phyloP scores from a whole-genome alignment of 306 rosid species.

The Trifolium pratense region DNA sequence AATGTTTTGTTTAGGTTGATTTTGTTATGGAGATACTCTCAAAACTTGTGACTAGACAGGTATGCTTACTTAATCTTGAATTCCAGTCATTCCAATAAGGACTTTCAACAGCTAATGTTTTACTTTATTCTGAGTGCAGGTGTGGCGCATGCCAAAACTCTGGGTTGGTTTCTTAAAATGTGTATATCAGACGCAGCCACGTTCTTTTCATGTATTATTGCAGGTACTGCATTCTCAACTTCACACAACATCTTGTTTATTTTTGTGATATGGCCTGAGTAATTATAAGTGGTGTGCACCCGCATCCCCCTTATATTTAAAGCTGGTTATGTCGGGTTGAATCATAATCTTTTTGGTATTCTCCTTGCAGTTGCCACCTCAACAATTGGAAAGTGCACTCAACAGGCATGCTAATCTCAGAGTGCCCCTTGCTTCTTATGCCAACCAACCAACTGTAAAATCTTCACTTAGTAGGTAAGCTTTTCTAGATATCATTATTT shows the following conservation, averaged over 20 bases:
- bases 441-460: slow-evolving; percentile 74
- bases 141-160: slow-evolving; percentile 97
- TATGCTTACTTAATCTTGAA: slow-evolving; percentile 35
- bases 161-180: slow-evolving; percentile 99
- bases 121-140: slow-evolving; percentile 57
- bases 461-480: slow-evolving; percentile 78
- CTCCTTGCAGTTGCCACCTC: slow-evolving; percentile 80
- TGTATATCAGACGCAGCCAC: slow-evolving; percentile 94
- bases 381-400: slow-evolving; percentile 85
- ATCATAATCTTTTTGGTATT: slow-evolving; percentile 7
- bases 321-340: not conserved
- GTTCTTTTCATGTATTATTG: slow-evolving; percentile 84
- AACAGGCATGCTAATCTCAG: slow-evolving; percentile 77
- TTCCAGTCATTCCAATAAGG: slow-evolving; percentile 17
- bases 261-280: not conserved
- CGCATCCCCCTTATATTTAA: not conserved
- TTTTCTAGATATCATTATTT: slow-evolving; percentile 31
- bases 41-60: slow-evolving; percentile 92
- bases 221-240: slow-evolving; percentile 60
- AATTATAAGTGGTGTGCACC: not conserved
- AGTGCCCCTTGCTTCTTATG: slow-evolving; percentile 80
- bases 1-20: slow-evolving; percentile 74
- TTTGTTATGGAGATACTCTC: slow-evolving; percentile 99
- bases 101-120: slow-evolving; percentile 39
- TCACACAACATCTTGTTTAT: slow-evolving; percentile 21